A percentile compares a stretch with the other conserved stretches of the same genome.
phyloP scores from a whole-genome alignment of 768 basidiomycete genomes.

The Pleurotus sapidus region DNA sequence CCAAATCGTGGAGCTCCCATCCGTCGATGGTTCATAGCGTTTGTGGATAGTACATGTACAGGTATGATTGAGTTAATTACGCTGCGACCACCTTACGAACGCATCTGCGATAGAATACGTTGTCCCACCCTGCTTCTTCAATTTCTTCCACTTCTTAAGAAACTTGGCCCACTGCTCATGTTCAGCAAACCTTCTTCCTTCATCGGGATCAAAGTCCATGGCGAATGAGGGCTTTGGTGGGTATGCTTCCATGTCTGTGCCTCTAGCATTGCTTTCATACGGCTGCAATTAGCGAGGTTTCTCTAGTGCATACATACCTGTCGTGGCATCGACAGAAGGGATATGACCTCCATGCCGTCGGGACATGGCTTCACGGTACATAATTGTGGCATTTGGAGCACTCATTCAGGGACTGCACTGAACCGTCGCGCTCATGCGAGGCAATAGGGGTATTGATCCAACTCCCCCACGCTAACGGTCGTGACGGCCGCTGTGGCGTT shows the following conservation, averaged over 20 bases:
- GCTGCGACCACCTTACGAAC: constrained; percentile 7
- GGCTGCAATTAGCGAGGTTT: constrained; percentile 9
- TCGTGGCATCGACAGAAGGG: neutral
- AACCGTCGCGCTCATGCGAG: neutral
- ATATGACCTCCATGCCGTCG: neutral
- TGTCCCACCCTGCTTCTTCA: constrained; percentile 21
- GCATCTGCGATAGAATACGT: constrained; percentile 17
- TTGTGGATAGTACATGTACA: neutral
- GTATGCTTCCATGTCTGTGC: constrained; percentile 18
- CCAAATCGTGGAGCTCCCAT: constrained; percentile 81
- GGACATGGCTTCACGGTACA: neutral
- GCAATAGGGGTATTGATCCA: neutral
- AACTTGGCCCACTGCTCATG: constrained; percentile 20
- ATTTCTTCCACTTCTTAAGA: constrained; percentile 24
- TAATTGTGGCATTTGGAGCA: neutral
- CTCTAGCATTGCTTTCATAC: constrained; percentile 9
- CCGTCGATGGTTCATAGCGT: constrained; percentile 9
- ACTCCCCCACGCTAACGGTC: too few species aligned
- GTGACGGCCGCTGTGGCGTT: too few species aligned
- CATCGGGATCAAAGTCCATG: constrained; percentile 24
- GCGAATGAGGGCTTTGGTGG: constrained; percentile 17
- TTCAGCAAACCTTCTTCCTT: constrained; percentile 12
- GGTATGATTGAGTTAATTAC: neutral
- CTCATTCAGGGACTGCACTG: neutral
- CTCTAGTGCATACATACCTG: constrained; percentile 16